Evolutionary conservation across 2,329 filamentous ascomycete genomes (phyloP), one percentile per base, ranked within the genome.

Genomic region (Verticillium dahliae): DNA sequence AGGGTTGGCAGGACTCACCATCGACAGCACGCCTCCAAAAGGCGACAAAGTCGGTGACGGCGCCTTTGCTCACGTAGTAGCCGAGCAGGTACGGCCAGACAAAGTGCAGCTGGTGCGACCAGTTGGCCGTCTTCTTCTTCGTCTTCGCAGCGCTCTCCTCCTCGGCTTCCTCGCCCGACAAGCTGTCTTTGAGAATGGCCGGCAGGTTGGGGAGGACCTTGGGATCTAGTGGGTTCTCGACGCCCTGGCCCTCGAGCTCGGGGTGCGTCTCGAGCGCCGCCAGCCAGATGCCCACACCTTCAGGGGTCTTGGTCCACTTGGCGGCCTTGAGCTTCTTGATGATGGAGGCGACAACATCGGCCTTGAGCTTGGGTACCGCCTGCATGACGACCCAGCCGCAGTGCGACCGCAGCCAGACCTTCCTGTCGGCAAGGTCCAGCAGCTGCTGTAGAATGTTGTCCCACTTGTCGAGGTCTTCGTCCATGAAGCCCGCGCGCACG

Each of bases 1-100:
- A 11, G 27, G 10, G 2, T 34, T 5, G 27, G 27, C 27, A 6
- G 27, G 62, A 79, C 88, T 79, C 75, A 92, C 90, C 90, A 74
- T 97, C 93, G 63, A 98, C 88, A 61, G 91, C 88, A 55, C 91
- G 87, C 50, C 85, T 85, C 93, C 94, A 98, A 71, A 97, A 96
- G 56, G 90, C 85, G 57, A 82, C 80, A 70, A 97, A 92, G 14
- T 81, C 76, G 27, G 81, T 73, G 0, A 69, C 74, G 37, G 74
- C 72, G 18, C 69, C 74, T 22, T 74, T 71, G 59, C 76, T 73
- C 33, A 78, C 66, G 65, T 81, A 86, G 62, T 82, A 78, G 1
- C 71, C 75, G n/a, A 97, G 74, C 22, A 97, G 85, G 33, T 93
- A 76, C 65, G 90, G 86, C 95, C 94, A 97, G 0, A 92, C 91